phyloP scores from a whole-genome alignment of 2,329 filamentous ascomycete species.

The Penicillium sp. region DNA sequence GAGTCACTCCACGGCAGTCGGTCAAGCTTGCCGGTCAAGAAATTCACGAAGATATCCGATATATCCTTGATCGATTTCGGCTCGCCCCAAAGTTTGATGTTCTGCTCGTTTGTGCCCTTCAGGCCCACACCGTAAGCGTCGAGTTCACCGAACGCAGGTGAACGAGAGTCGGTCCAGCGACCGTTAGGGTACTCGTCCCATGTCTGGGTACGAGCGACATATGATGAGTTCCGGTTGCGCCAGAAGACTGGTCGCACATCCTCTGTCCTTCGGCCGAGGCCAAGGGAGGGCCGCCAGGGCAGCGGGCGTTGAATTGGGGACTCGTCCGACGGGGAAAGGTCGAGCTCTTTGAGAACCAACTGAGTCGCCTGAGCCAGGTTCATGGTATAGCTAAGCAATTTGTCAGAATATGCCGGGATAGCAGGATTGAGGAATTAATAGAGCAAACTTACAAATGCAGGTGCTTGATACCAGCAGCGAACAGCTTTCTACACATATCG shows the following conservation, averaged over 20 bases:
- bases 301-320: slow-evolving; percentile 83
- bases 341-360: slow-evolving; percentile 88
- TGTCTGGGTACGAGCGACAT: slow-evolving; percentile 90
- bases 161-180: slow-evolving; percentile 95
- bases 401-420: background rate
- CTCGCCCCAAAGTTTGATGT: slow-evolving; percentile 90
- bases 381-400: slow-evolving; percentile 75
- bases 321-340: slow-evolving; percentile 72
- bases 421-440: background rate
- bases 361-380: slow-evolving; percentile 92
- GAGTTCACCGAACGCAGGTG: slow-evolving; percentile 91
- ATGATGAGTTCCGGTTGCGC: slow-evolving; percentile 95
- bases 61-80: slow-evolving; percentile 78
- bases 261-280: slow-evolving; percentile 81
- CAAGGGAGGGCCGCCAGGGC: slow-evolving; percentile 94
- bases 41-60: slow-evolving; percentile 77
- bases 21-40: slow-evolving; percentile 76
- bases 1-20: slow-evolving; percentile 92
- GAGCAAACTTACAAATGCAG: slow-evolving; percentile 69
- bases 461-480: slow-evolving; percentile 78
- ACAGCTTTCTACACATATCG: slow-evolving; percentile 82
- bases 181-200: slow-evolving; percentile 99
- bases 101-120: slow-evolving; percentile 92
- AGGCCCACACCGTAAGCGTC: slow-evolving; percentile 92
- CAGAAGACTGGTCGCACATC: slow-evolving; percentile 98